These are phyloP conservation scores for Cordyceps cicadae DNA, from an alignment of 2,329 filamentous ascomycete genomes.

Conservation along the genomic window DNA sequence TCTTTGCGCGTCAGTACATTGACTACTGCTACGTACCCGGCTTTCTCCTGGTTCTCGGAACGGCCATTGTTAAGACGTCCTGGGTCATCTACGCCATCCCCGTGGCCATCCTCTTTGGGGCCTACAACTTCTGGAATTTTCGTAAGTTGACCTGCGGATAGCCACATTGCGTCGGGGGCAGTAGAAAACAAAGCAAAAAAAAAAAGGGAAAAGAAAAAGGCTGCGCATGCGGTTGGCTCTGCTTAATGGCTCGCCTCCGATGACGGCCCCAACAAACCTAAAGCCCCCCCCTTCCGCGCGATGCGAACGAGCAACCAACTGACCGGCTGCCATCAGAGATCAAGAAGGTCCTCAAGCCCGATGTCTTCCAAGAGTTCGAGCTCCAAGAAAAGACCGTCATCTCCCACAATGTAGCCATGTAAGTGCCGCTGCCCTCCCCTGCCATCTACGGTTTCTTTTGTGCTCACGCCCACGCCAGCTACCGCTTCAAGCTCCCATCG, in stretches of 20 bases:
- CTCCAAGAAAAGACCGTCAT: conserved; percentile 91
- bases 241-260: too few species aligned
- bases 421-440: conserved; percentile 23
- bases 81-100: conserved; percentile 64
- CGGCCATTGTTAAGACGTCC: conserved; percentile 69
- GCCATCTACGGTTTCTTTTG: background rate
- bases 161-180: background rate
- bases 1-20: conserved; percentile 54
- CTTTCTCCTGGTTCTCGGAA: conserved; percentile 68
- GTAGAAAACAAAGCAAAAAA: background rate
- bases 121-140: conserved; percentile 62
- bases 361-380: conserved; percentile 82
- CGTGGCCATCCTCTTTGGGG: conserved; percentile 57
- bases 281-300: background rate
- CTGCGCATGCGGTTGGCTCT: background rate
- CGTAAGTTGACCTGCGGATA: conserved; percentile 43
- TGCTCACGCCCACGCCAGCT: conserved; percentile 41
- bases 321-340: conserved; percentile 42
- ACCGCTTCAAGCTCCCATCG: conserved; percentile 81
- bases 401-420: conserved; percentile 98
- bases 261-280: background rate
- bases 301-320: background rate
- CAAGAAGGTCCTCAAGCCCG: conserved; percentile 78
- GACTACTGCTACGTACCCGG: conserved; percentile 79
- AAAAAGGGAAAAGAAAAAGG: background rate